Evolutionary conservation across 192 early-diverging fungal genomes (phyloP), one percentile per base, ranked within the genome.

Genomic region (Coemansia sp.): DNA sequence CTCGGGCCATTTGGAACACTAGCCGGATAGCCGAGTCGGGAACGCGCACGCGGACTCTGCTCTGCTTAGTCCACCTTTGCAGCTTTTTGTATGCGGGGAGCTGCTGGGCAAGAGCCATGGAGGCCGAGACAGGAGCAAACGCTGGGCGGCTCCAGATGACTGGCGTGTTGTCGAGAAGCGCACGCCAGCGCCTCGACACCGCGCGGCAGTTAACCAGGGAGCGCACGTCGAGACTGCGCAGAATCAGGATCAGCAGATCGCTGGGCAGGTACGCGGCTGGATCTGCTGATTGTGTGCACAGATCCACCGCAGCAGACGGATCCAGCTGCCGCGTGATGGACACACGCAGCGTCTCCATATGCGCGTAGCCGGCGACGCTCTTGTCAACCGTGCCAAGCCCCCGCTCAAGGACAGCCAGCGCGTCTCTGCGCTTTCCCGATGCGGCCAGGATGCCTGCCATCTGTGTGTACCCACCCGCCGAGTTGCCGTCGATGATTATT

Each of bases 61-160:
- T 20, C 2, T 13, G 29, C 29, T 40, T 61, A 34, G 36, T 28
- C 30, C 22, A 53, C 25, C 28, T 33, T 14, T 57, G 45, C 25
- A 54, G n/a, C 37, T 78, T 78, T 10, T 45, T 9, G 55, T 72
- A 78, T 9, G 62, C 65, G 4, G 75, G 75, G 33, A 78, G 45
- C 60, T 68, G 66, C 11, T 34, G 48, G 5, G 36, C 40, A 20
- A 79, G 62, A 14, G 5, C n/a, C 13, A 45, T 19, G 2, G 23
- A 33, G 2, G 52, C 22, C 14, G 30, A 42, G 11, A 53, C 19
- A 0, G 20, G 2, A 8, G 27, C 20, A 37, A 61, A 70, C 42
- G 50, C 44, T 11, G 65, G 64, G 0, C 47, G 33, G 34, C 66
- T 56, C 75, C 75, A 79, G 10, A 79, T 48, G 9, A 55, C 59